A percentile compares a stretch with the other conserved stretches of the same genome.
phyloP scores from a whole-genome alignment of 352 stramenopile species.

The Phytophthora pseudosyringae region DNA sequence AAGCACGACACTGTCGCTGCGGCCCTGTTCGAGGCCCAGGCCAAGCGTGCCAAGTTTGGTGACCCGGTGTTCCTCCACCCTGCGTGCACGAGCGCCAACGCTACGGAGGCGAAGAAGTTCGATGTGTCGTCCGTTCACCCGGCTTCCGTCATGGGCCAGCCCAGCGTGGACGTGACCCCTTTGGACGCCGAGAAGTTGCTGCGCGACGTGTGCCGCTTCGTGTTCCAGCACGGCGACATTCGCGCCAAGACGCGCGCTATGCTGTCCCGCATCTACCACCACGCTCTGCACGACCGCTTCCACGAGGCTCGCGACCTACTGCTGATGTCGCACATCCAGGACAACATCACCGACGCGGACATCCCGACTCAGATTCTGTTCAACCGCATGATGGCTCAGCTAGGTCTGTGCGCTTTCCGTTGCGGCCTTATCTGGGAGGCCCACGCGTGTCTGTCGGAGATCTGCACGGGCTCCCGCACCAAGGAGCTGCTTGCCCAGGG shows the following conservation, averaged over 20 bases:
- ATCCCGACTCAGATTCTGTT: slow-evolving; percentile 98
- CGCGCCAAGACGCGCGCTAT: slow-evolving; percentile 95
- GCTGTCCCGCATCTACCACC: slow-evolving; percentile 98
- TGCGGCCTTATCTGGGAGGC: slow-evolving; percentile 95
- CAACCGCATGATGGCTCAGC: slow-evolving; percentile 94
- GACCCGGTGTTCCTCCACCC: slow-evolving; percentile 89
- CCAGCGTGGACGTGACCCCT: slow-evolving; percentile 57
- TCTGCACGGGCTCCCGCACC: slow-evolving; percentile 92
- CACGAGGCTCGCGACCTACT: slow-evolving; percentile 98
- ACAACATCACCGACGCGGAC: slow-evolving; percentile 93
- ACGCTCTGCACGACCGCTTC: slow-evolving; percentile 98
- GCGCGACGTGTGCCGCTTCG: slow-evolving; percentile 90
- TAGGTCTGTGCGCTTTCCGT: slow-evolving; percentile 97
- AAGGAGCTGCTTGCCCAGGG: slow-evolving; percentile 99
- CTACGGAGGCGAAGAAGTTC: slow-evolving; percentile 53
- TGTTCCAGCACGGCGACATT: slow-evolving; percentile 95
- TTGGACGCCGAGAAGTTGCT: slow-evolving; percentile 88
- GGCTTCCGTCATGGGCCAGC: slow-evolving; percentile 75
- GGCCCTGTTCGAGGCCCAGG: slow-evolving; percentile 76
- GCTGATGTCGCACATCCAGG: slow-evolving; percentile 98
- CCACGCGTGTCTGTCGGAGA: slow-evolving; percentile 97
- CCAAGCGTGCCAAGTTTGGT: slow-evolving; percentile 86
- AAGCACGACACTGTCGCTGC: slow-evolving; percentile 94
- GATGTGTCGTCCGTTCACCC: slow-evolving; percentile 78
- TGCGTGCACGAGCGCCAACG: slow-evolving; percentile 71